Percentiles rank a stretch among this genome's conserved stretches.
These are phyloP conservation scores for Lolium rigidum DNA, from an alignment of 176 grass and related monocot genomes.

Conservation along the genomic window DNA sequence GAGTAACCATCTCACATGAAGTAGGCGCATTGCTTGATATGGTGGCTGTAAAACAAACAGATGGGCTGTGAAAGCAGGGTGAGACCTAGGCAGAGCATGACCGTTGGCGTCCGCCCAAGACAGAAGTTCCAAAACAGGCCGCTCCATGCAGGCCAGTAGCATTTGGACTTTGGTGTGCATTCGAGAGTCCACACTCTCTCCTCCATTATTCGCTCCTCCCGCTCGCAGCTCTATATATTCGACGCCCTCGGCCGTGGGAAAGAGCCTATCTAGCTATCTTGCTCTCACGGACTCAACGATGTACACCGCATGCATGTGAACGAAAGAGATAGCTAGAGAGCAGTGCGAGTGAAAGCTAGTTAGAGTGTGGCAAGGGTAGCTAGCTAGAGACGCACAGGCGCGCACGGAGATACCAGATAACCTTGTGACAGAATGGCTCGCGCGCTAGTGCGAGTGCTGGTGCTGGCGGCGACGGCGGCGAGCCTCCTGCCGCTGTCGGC, in stretches of 20 bases:
- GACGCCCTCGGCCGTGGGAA: neutral
- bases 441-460: neutral
- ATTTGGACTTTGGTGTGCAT: conserved; percentile 36
- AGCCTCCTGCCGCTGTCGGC: conserved; percentile 34
- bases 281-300: neutral
- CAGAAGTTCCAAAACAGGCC: conserved; percentile 37
- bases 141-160: neutral
- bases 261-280: neutral
- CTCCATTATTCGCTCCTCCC: conserved; percentile 44
- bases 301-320: conserved; percentile 45
- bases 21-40: neutral
- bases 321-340: conserved; percentile 8
- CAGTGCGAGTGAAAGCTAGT: neutral
- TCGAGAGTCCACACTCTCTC: neutral
- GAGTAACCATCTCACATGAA: neutral
- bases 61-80: neutral
- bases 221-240: conserved; percentile 46
- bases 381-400: neutral
- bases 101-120: conserved; percentile 53
- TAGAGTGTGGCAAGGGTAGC: neutral
- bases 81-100: conserved; percentile 28
- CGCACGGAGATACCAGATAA: neutral
- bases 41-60: neutral
- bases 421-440: conserved; percentile 20
- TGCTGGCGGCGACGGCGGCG: conserved; percentile 19